phyloP scores from a whole-genome alignment of 1,284 basidiomycete species.

The Xerocomus nothofagi region DNA sequence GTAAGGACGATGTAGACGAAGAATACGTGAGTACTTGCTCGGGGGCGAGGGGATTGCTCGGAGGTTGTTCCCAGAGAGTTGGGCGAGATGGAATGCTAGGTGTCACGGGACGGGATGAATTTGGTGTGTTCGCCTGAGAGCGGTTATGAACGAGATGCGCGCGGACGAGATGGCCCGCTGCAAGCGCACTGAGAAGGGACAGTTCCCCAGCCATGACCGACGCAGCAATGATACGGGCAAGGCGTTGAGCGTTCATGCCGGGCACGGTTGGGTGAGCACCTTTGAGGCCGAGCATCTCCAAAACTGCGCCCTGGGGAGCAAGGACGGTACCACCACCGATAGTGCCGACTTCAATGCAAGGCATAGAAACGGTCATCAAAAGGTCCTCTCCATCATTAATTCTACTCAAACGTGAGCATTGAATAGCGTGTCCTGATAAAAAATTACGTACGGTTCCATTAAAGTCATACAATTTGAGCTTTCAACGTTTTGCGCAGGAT shows the following conservation, averaged over 20 bases:
- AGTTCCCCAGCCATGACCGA: conserved; percentile 96
- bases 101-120: conserved; percentile 61
- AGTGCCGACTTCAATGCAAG: conserved; percentile 94
- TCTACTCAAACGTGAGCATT: conserved; percentile 40
- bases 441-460: conserved; percentile 87
- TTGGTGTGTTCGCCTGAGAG: conserved; percentile 68
- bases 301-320: conserved; percentile 83
- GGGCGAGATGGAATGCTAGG: conserved; percentile 40
- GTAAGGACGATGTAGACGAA: conserved; percentile 35
- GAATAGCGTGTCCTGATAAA: not conserved
- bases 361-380: conserved; percentile 91
- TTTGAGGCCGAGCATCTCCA: conserved; percentile 89
- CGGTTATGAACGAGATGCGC: conserved; percentile 89
- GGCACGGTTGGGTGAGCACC: conserved; percentile 84
- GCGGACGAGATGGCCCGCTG: conserved; percentile 87
- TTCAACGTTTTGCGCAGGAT: conserved; percentile 99
- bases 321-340: conserved; percentile 95
- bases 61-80: conserved; percentile 23
- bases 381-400: conserved; percentile 90
- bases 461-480: conserved; percentile 98
- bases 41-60: conserved; percentile 6
- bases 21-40: conserved; percentile 23
- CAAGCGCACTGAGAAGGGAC: conserved; percentile 85
- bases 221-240: conserved; percentile 85
- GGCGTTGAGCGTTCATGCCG: conserved; percentile 82